These are phyloP conservation scores for Entrophospora sp. DNA, from an alignment of 192 early-diverging fungal species.

Conservation along the genomic window DNA sequence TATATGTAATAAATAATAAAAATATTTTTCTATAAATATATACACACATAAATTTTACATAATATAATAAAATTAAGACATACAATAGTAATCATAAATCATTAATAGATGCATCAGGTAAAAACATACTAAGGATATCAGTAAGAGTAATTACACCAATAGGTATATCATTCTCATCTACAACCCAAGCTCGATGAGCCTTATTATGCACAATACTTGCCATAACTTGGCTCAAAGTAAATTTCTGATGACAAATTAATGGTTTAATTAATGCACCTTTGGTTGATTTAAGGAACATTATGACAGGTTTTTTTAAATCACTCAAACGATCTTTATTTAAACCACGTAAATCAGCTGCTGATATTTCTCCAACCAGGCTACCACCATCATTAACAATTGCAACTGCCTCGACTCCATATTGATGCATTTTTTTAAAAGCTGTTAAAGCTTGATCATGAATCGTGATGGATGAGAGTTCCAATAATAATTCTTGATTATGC, in stretches of 20 bases:
- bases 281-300: conserved; percentile 51
- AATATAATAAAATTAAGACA: too few species aligned
- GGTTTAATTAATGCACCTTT: conserved; percentile 45
- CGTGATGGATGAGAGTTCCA: too few species aligned
- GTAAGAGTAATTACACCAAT: conserved; percentile 63
- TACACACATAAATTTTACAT: too few species aligned
- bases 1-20: too few species aligned
- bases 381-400: conserved; percentile 53
- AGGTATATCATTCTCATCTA: conserved; percentile 40
- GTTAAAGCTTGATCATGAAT: conserved; percentile 31
- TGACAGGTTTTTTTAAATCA: conserved; percentile 47
- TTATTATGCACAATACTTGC: conserved; percentile 37
- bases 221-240: conserved; percentile 46
- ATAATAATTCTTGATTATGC: too few species aligned
- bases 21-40: too few species aligned
- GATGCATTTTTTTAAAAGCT: conserved; percentile 34
- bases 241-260: conserved; percentile 37
- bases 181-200: conserved; percentile 57
- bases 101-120: too few species aligned
- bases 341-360: conserved; percentile 62
- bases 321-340: conserved; percentile 47
- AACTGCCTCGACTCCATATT: conserved; percentile 42
- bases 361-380: conserved; percentile 54
- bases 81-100: too few species aligned
- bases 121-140: conserved; percentile 53